Evolutionary conservation across 2,329 filamentous ascomycete species (phyloP).

Genomic region (Arachnomyces sp.): DNA sequence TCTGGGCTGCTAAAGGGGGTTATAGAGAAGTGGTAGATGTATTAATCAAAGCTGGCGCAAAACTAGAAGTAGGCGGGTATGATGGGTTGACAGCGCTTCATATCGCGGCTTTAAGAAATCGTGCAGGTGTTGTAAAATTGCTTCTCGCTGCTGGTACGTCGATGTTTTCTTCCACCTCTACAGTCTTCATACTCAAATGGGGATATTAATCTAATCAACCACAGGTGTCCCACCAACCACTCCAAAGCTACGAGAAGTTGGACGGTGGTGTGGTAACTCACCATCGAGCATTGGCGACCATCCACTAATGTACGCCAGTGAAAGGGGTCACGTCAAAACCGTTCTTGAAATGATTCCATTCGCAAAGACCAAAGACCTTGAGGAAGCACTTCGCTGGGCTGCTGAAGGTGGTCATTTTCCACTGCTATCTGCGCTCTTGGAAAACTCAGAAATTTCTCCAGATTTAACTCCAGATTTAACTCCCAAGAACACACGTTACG

Average conservation of each 20-base stretch:
- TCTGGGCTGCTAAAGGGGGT: constrained; percentile 4
- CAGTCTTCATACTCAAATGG: too few species aligned
- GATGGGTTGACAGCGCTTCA: constrained; percentile 15
- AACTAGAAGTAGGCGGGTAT: constrained; percentile 8
- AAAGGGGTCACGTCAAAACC: not conserved
- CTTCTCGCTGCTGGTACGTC: constrained; percentile 9
- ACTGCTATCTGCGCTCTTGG: too few species aligned
- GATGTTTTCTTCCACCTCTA: too few species aligned
- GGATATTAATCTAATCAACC: too few species aligned
- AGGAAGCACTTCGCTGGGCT: constrained; percentile 3
- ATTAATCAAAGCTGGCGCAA: constrained; percentile 12
- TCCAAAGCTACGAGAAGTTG: too few species aligned
- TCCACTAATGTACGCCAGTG: too few species aligned
- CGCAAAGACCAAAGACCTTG: constrained; percentile 1
- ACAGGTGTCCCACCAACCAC: too few species aligned
- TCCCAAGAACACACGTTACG: too few species aligned
- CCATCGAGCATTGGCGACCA: too few species aligned
- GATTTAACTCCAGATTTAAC: constrained; percentile 7
- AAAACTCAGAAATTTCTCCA: not conserved
- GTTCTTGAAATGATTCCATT: constrained; percentile 6
- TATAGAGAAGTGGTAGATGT: constrained; percentile 9
- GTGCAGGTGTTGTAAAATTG: constrained; percentile 11
- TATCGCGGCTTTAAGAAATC: constrained; percentile 12
- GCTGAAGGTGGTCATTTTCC: too few species aligned
- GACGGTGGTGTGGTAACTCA: too few species aligned